phyloP scores from a whole-genome alignment of 2,329 filamentous ascomycete species.

The Fusarium longipes region DNA sequence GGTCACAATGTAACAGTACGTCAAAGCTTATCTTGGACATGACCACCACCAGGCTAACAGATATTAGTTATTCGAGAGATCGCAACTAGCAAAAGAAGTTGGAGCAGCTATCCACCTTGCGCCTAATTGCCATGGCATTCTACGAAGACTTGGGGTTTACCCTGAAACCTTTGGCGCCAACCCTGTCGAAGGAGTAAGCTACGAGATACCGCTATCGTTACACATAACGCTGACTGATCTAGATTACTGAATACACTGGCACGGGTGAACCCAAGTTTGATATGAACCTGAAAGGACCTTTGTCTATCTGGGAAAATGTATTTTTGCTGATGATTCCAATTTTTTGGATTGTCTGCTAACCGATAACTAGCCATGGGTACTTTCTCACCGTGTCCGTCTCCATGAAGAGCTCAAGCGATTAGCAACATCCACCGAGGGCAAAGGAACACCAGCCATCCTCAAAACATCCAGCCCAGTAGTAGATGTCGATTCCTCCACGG shows the following conservation, averaged over 20 bases:
- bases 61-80: conserved; percentile 65
- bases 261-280: conserved; percentile 52
- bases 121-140: conserved; percentile 69
- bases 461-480: conserved; percentile 57
- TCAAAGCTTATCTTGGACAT: conserved; percentile 35
- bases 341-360: neutral
- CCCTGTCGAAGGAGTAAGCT: conserved; percentile 46
- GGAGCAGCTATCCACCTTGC: conserved; percentile 72
- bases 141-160: conserved; percentile 56
- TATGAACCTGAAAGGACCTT: conserved; percentile 50
- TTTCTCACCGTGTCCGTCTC: conserved; percentile 63
- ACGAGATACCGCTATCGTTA: fast-evolving
- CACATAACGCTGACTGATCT: conserved; percentile 3
- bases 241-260: conserved; percentile 52
- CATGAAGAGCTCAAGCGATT: conserved; percentile 61
- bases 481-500: conserved; percentile 55
- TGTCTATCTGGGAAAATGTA: conserved; percentile 59
- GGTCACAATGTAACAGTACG: conserved; percentile 57
- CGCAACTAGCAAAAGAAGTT: conserved; percentile 64
- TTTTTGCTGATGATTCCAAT: neutral
- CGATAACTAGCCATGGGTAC: conserved; percentile 52
- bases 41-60: neutral
- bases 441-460: conserved; percentile 52
- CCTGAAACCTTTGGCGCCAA: conserved; percentile 55
- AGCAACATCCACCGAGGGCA: conserved; percentile 53